These are phyloP conservation scores for Acrocalymma vagum DNA, from an alignment of 2,329 filamentous ascomycete species.

Conservation along the genomic window DNA sequence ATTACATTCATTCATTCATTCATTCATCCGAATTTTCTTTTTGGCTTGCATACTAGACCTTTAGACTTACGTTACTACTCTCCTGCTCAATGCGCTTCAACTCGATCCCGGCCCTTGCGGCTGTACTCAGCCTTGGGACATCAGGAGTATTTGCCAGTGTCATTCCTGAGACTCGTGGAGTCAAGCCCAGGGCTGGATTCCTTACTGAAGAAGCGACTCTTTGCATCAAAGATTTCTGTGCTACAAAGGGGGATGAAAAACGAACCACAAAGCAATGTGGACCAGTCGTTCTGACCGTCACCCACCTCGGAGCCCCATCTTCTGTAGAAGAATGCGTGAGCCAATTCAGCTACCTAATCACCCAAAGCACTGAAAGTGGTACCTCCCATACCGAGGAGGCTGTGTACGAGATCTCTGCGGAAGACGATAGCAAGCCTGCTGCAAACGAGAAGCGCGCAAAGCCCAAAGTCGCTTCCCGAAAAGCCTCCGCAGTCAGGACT, in stretches of 20 bases:
- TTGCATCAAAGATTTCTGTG: conserved; percentile 6
- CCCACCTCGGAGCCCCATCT: conserved; percentile 4
- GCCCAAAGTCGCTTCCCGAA: no score
- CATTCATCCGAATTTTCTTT: no score
- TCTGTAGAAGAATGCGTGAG: conserved; percentile 6
- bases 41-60: no score
- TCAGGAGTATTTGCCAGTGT: conserved; percentile 2
- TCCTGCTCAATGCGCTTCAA: conserved; percentile 5
- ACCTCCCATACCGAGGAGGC: conserved; percentile 3
- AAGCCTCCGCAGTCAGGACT: no score
- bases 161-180: conserved; percentile 2
- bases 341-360: conserved; percentile 4
- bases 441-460: no score
- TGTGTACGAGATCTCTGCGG: neutral
- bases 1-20: no score
- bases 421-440: neutral
- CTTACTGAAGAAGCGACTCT: conserved; percentile 1
- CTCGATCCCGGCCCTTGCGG: conserved; percentile 3
- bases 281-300: conserved; percentile 4
- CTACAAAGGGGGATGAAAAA: conserved; percentile 3
- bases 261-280: conserved; percentile 2
- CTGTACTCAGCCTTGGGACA: conserved; percentile 3
- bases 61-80: no score
- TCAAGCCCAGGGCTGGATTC: neutral
- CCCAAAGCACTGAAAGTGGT: conserved; percentile 2